Evolutionary conservation across 2,329 filamentous ascomycete species (phyloP).

Genomic region (Westerdykella ornata): DNA sequence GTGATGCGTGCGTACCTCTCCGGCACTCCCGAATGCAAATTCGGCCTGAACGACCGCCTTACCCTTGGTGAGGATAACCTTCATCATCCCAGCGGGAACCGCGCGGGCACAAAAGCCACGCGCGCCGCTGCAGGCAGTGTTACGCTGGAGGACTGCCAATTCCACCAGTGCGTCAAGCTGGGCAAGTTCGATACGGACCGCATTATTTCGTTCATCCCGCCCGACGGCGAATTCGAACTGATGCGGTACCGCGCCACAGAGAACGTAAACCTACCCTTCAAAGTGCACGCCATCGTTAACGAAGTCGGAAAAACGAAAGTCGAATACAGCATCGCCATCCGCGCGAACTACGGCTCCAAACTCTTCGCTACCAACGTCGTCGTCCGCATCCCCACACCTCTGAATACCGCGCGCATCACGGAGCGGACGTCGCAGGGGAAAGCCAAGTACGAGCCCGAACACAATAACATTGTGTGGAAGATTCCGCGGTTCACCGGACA

Average conservation of each 20-base stretch:
- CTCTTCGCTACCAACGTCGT: conserved; percentile 96
- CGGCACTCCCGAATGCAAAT: conserved; percentile 97
- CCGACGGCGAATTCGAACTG: conserved; percentile 95
- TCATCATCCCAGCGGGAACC: conserved; percentile 66
- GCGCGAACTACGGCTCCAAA: conserved; percentile 93
- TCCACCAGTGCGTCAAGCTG: conserved; percentile 97
- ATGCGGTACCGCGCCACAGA: conserved; percentile 98
- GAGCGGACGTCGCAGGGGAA: conserved; percentile 93
- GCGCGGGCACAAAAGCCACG: conserved; percentile 77
- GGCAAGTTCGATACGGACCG: conserved; percentile 94
- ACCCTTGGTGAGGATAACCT: conserved; percentile 63
- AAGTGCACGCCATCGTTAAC: conserved; percentile 96
- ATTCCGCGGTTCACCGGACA: conserved; percentile 98
- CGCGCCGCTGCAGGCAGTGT: conserved; percentile 94
- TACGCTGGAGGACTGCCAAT: conserved; percentile 94
- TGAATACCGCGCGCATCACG: conserved; percentile 91
- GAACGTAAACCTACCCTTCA: conserved; percentile 98
- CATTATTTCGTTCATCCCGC: conserved; percentile 94
- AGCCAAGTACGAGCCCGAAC: conserved; percentile 95
- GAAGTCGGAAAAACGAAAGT: conserved; percentile 96
- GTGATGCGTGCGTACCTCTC: conserved; percentile 97
- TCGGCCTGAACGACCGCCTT: conserved; percentile 91
- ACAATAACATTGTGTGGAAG: conserved; percentile 99
- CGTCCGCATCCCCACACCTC: conserved; percentile 85
- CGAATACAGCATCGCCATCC: conserved; percentile 96